These are phyloP conservation scores for Spathaspora gorwiae DNA, from an alignment of 805 yeast species.

Conservation along the genomic window DNA sequence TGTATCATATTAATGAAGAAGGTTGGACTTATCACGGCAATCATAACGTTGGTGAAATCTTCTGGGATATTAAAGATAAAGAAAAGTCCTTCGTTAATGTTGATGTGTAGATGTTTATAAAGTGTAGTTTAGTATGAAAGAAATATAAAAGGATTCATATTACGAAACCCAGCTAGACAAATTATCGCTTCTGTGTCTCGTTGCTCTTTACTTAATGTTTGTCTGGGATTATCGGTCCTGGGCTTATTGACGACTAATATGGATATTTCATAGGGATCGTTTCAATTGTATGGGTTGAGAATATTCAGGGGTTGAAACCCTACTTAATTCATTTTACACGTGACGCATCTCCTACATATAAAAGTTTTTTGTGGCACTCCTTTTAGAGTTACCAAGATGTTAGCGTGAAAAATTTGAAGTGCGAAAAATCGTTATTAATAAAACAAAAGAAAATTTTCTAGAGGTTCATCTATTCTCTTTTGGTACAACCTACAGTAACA, in stretches of 20 bases:
- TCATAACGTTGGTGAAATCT: conserved; percentile 81
- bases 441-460: not conserved
- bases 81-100: conserved; percentile 90
- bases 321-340: not conserved
- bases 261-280: not conserved
- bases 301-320: conserved; percentile 1
- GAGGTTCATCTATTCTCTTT: not conserved
- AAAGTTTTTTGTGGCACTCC: not conserved
- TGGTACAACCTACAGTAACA: not conserved
- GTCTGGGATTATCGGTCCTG: too few species aligned
- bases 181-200: too few species aligned
- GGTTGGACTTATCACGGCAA: conserved; percentile 98
- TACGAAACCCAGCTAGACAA: too few species aligned
- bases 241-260: too few species aligned
- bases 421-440: not conserved
- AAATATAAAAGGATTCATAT: too few species aligned
- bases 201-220: too few species aligned
- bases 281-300: not conserved
- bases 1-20: conserved; percentile 85
- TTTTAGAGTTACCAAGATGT: not conserved
- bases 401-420: conserved; percentile 1
- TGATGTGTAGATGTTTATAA: conserved; percentile 30
- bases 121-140: too few species aligned
- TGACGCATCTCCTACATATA: conserved; percentile 5
- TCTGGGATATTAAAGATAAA: conserved; percentile 85